Conservation (phyloP, 2,329 filamentous ascomycete genomes). For the Aspergillus pseudotamarii region DNA sequence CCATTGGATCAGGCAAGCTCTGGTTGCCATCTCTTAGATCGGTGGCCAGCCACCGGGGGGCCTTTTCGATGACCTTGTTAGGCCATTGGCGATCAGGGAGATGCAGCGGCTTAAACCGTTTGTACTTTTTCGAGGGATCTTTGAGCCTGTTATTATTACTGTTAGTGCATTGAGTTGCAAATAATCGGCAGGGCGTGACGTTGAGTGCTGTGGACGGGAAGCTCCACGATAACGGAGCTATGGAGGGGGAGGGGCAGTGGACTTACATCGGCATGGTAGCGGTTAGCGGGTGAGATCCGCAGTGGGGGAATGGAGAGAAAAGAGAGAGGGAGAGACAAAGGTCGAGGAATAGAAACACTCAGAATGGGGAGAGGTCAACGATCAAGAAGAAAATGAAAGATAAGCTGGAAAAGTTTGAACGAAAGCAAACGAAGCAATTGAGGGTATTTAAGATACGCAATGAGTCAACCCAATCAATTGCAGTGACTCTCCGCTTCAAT, state of each 20-base stretch:
- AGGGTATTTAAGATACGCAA: conserved; percentile 3
- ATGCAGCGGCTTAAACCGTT: conserved; percentile 49
- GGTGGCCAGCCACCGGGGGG: conserved; percentile 87
- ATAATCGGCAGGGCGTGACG: not conserved
- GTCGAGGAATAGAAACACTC: not conserved
- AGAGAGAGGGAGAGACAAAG: conserved; percentile 4
- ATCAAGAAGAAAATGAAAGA: not conserved
- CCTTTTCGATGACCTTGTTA: conserved; percentile 76
- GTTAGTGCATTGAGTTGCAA: not conserved
- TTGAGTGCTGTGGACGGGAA: not conserved
- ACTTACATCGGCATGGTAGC: conserved; percentile 43
- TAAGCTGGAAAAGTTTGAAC: not conserved
- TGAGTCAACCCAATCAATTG: conserved; percentile 16
- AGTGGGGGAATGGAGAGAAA: conserved; percentile 13
- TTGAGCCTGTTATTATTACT: conserved; percentile 43
- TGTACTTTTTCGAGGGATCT: conserved; percentile 53
- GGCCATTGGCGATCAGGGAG: conserved; percentile 72
- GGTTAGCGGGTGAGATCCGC: conserved; percentile 17
- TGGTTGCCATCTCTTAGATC: conserved; percentile 93
- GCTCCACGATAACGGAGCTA: conserved; percentile 2
- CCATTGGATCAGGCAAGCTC: conserved; percentile 90
- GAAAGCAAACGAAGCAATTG: conserved; percentile 10
- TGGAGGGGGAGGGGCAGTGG: conserved; percentile 1
- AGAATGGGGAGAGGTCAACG: not conserved
- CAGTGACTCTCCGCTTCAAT: conserved; percentile 3